These are phyloP conservation scores for Salix viminalis DNA, from an alignment of 345 rosid genomes.

Conservation along the genomic window DNA sequence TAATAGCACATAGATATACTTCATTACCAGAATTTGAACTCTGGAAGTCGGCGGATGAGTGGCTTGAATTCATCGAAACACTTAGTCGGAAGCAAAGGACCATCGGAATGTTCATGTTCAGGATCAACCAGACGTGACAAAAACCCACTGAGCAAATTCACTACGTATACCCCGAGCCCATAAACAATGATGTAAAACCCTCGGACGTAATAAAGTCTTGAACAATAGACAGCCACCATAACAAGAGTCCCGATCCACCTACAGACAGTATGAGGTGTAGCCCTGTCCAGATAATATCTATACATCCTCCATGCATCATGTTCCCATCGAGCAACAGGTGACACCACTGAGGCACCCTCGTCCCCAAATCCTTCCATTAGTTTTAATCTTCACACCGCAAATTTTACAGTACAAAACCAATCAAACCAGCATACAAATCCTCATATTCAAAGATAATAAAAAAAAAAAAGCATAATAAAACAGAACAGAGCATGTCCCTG, in stretches of 20 bases:
- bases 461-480: too few relatives aligned
- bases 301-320: conserved; percentile 64
- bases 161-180: conserved; percentile 78
- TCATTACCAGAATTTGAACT: conserved; percentile 85
- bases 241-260: conserved; percentile 76
- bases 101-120: conserved; percentile 60
- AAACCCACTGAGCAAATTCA: conserved; percentile 81
- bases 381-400: too few relatives aligned
- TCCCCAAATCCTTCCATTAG: too few relatives aligned
- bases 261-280: conserved; percentile 61
- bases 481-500: too few relatives aligned
- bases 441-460: too few relatives aligned
- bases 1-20: too few relatives aligned
- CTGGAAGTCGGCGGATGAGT: conserved; percentile 79
- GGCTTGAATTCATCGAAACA: conserved; percentile 93
- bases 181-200: conserved; percentile 80
- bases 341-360: not conserved
- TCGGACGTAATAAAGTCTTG: conserved; percentile 59
- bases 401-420: too few relatives aligned
- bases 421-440: too few relatives aligned
- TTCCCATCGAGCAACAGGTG: conserved; percentile 21
- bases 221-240: conserved; percentile 41
- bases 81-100: conserved; percentile 67
- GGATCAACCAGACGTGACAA: conserved; percentile 87
- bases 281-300: conserved; percentile 74